Percentiles rank a stretch among this genome's conserved stretches.
Evolutionary conservation across 257 asterid species (phyloP).

Genomic region (Pogostemon cablin): DNA sequence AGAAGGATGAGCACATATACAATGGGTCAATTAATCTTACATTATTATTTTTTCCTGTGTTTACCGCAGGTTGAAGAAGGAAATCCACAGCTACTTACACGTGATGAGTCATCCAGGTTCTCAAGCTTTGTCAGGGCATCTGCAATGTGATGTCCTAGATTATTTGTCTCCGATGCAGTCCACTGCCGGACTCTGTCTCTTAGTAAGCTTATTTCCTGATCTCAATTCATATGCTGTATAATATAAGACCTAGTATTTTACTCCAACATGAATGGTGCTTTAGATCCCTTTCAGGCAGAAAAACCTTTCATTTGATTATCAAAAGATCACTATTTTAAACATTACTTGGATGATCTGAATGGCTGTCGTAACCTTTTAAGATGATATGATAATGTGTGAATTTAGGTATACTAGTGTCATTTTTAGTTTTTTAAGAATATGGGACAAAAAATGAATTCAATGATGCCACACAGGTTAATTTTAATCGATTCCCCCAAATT

Average conservation of each 20-base stretch:
- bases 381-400: no score
- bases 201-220: background rate
- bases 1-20: background rate
- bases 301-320: no score
- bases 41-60: background rate
- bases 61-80: conserved; percentile 51
- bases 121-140: conserved; percentile 57
- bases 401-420: no score
- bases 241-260: background rate
- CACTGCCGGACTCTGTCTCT: background rate
- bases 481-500: no score
- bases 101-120: conserved; percentile 42
- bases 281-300: background rate
- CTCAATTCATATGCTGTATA: background rate
- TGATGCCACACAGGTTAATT: no score
- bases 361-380: no score
- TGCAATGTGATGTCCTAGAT: conserved; percentile 34
- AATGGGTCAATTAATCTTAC: background rate
- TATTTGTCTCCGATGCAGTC: background rate
- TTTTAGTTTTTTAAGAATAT: no score
- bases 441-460: no score
- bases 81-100: conserved; percentile 47
- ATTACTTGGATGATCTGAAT: no score
- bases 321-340: no score
- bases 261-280: background rate